phyloP scores from a whole-genome alignment of 2,329 filamentous ascomycete species.

The Claviceps purpurea region DNA sequence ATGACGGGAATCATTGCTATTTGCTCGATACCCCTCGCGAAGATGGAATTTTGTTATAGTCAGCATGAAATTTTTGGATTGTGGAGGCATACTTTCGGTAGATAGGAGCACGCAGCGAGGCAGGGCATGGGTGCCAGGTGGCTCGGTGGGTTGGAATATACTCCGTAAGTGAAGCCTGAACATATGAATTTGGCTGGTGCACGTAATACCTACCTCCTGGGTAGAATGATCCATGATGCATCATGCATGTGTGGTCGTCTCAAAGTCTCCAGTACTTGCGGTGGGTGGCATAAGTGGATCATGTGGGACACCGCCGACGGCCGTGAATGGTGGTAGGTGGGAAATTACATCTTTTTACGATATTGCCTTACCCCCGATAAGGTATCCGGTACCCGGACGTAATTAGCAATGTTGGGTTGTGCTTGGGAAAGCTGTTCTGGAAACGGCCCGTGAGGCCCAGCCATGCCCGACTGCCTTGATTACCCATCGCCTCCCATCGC shows the following conservation, averaged over 20 bases:
- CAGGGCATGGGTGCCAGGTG: background rate
- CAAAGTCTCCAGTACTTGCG: too few species aligned
- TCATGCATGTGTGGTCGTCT: too few species aligned
- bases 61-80: background rate
- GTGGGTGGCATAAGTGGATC: too few species aligned
- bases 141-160: background rate
- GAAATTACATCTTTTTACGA: too few species aligned
- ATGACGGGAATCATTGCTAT: constrained; percentile 8
- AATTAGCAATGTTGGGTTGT: too few species aligned
- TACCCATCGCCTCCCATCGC: constrained; percentile 1
- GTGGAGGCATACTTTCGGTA: background rate
- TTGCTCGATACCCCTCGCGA: constrained; percentile 9
- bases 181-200: too few species aligned
- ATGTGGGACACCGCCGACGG: too few species aligned
- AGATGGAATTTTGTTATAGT: background rate
- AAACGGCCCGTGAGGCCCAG: background rate
- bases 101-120: background rate
- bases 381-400: too few species aligned
- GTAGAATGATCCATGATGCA: too few species aligned
- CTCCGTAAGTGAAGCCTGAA: background rate
- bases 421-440: background rate
- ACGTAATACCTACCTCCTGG: too few species aligned
- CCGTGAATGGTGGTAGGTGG: too few species aligned
- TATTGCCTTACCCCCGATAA: too few species aligned
- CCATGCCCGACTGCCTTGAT: background rate